Evolutionary conservation across 1,139 yeast genomes (phyloP), one percentile per base, ranked within the genome.

Genomic region (Geotrichum aggregatum): DNA sequence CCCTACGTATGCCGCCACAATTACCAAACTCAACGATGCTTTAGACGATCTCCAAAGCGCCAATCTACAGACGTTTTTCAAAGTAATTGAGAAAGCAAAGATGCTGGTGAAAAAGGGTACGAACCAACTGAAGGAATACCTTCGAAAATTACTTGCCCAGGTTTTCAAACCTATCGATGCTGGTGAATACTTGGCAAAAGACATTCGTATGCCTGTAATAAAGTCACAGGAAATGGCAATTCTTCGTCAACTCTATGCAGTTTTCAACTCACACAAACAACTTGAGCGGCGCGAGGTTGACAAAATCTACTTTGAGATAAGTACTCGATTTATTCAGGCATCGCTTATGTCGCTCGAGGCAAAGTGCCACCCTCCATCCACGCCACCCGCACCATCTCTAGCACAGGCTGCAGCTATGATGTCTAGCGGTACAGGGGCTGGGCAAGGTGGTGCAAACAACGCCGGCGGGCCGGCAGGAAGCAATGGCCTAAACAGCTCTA

Each of bases 251-350:
- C 54, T 62, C 10, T 55, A 61, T 36, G 50, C 48, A 0, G 58
- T 59, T 39, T 61, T 63, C 43, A 54, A 55, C 3, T 30, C 50
- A 4, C 80, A 78, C 59, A 68, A 71, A 31, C 69, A 69, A 44
- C 64, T 63, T 44, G 73, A 66, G 40, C 71, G 69, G 36, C 59
- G 66, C 19, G 56, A 64, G 21, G 72, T 78, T 35, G 76, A 74
- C 52, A 72, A 72, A 46, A 65, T 75, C 6, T 76, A 76, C 54
- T 67, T 74, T 6, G 76, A 75, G 48, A 74, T 75, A 44, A 72
- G 86, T 57, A 66, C 76, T n/a, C 67, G 67, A 18, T 69, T 75
- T 48, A 66, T 84, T 30, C 61, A 68, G 13, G 73, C 71, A 35
- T 71, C 75, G 40, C 66, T 76, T 59, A 73, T 72, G 1, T 69